Base-by-base conservation (phyloP, 352 stramenopile species). In the Pythium aristosporum region DNA sequence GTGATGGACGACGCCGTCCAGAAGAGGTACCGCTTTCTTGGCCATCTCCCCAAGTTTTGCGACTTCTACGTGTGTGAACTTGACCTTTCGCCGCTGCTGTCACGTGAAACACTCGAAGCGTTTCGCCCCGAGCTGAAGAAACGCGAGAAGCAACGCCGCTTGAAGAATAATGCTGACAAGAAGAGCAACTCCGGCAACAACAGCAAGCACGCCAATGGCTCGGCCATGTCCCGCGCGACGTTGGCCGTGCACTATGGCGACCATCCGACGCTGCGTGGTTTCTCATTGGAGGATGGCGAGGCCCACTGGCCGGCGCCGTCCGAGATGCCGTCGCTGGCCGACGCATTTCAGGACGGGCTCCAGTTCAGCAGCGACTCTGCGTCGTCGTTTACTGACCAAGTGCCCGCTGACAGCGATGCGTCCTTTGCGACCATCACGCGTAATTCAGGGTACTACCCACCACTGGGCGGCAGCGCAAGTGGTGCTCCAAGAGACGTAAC, bases 1-100 rank as follows among this genome's bases (percentile, higher is more conserved):
- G 80, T 95, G n/a, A 87, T 97, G 77, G 88, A 94, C 61, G 84
- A 92, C 34, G 87, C 94, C 32, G 73, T 80, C 28, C 80, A 86
- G 60, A 91, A 92, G 47, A 85, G 89, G 11, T 96, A 92, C 50
- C 85, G 87, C 20, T 97, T 96, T 53, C 65, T 97, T 50, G 88
- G 75, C 55, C 89, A 97, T 50, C 68, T 96, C 41, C 89, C 89
- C 16, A 77, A 79, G 21, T 92, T 92, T 61, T 96, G 87, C 54
- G 85, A 95, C 61, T 91, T 96, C 20, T 94, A 90, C 75, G 75
- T 97, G 32, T 91, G 87, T 34, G 89, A 97, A 58, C 44, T 97
- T 30, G 88, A 97, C 46, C 63, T 97, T 48, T 74, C 69, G 36
- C 71, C 76, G n/a, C 55, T 89, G 18, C 60, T 97, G 21, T 96